Base-by-base conservation (phyloP, 306 rosid species). In the Ormosia semicastrata region DNA sequence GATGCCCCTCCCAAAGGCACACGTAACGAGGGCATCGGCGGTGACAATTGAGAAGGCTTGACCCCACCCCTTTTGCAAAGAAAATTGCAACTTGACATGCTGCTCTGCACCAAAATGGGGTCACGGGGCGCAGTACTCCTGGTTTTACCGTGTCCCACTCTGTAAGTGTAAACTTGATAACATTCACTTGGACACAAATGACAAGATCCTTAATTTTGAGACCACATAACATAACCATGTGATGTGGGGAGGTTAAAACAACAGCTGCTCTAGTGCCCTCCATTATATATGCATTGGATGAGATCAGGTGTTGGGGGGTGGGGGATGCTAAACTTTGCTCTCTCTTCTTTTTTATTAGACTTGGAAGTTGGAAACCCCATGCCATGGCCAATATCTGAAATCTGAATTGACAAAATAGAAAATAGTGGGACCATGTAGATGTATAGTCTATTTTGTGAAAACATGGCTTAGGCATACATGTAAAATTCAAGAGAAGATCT, bases 1-100 rank as follows among this genome's bases (percentile, higher is more conserved):
- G 84, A 79, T 63, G 66, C 46, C 83, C 47, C 30, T 76, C 37
- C 29, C 33, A 47, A 32, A n/a, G 30, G 87, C 92, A 85, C 92
- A 49, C 64, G 57, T 66, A 59, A 82, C 86, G 78, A 89, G 74
- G 84, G 13, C 39, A 56, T 33, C 44, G 71, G 71, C 71, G 53
- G 67, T 30, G 77, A 60, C 83, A 49, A 66, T 40, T 58, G 60
- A 58, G 15, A 44, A 52, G 54, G 41, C 74, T 83, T 85, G 89
- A 86, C 88, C 88, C 87, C 89, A 76, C 7, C 11, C 43, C 79
- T 30, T 50, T 57, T 8, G 8, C 54, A 36, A 1, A 24, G 24
- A 24, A 24, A 24, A 10, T 40, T 62, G 50, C 74, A 59, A 82
- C 57, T 69, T 29, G 66, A 37, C 72, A 34, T 7, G 9, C 78